Conservation (phyloP, 1,139 yeast genomes). For the Meyerozyma carpophila region DNA sequence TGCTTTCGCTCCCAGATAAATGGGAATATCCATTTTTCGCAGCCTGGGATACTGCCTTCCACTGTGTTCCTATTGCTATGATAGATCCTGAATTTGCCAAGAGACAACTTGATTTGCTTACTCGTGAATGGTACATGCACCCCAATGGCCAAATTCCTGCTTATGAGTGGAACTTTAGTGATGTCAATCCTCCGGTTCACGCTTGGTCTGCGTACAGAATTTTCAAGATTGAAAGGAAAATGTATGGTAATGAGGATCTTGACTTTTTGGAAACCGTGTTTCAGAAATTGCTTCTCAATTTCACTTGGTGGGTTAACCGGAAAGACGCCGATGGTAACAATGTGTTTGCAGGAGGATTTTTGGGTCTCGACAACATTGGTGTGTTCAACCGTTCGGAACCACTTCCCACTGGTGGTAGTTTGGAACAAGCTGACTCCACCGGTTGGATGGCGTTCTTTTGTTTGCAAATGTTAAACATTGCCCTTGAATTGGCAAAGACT, state of each 20-base stretch:
- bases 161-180: constrained; percentile 94
- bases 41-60: constrained; percentile 98
- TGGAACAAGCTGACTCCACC: constrained; percentile 95
- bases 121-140: constrained; percentile 98
- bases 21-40: constrained; percentile 98
- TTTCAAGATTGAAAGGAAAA: constrained; percentile 81
- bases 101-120: constrained; percentile 77
- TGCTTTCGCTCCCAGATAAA: constrained; percentile 88
- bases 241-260: constrained; percentile 78
- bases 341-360: constrained; percentile 91
- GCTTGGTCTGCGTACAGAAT: constrained; percentile 96
- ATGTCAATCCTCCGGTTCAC: constrained; percentile 96
- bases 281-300: constrained; percentile 83
- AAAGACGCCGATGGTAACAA: constrained; percentile 87
- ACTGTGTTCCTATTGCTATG: constrained; percentile 91
- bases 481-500: constrained; percentile 82
- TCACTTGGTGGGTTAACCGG: constrained; percentile 98
- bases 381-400: constrained; percentile 93
- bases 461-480: constrained; percentile 88
- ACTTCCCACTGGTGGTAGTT: constrained; percentile 84
- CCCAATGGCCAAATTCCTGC: constrained; percentile 99
- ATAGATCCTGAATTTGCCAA: constrained; percentile 93
- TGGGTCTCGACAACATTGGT: constrained; percentile 93
- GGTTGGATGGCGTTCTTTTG: constrained; percentile 98
- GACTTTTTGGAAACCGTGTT: constrained; percentile 87